Evolutionary conservation across 2,329 filamentous ascomycete species (phyloP).

Genomic region (Karstenula rhodostoma): DNA sequence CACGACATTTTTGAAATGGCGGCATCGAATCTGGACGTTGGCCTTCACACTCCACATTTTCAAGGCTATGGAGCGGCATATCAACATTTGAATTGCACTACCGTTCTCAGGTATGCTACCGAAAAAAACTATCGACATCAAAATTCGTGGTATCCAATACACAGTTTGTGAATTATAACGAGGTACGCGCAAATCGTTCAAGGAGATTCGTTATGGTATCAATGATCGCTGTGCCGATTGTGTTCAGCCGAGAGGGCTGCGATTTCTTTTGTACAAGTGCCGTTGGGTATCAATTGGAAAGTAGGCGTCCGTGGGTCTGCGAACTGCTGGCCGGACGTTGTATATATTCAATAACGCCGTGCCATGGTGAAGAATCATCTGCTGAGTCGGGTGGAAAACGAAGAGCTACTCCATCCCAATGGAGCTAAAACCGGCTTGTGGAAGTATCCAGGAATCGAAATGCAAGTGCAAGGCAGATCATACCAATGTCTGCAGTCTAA

Average conservation of each 20-base stretch:
- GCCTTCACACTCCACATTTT: background rate
- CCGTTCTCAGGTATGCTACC: background rate
- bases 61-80: background rate
- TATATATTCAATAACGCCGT: background rate
- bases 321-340: background rate
- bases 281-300: slow-evolving; percentile 2
- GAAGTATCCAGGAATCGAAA: background rate
- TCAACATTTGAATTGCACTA: background rate
- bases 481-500: background rate
- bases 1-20: background rate
- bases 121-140: slow-evolving; percentile 1
- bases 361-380: background rate
- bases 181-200: background rate
- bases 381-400: background rate
- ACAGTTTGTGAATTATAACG: background rate
- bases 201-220: slow-evolving; percentile 14
- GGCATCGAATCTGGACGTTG: background rate
- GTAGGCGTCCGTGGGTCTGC: background rate
- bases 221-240: background rate
- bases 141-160: background rate
- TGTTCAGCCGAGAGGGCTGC: background rate
- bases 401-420: background rate
- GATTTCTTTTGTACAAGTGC: background rate
- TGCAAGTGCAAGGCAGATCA: background rate
- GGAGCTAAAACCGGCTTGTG: background rate